These are phyloP conservation scores for Xylariaceae sp. DNA, from an alignment of 2,329 filamentous ascomycete genomes.

Conservation along the genomic window DNA sequence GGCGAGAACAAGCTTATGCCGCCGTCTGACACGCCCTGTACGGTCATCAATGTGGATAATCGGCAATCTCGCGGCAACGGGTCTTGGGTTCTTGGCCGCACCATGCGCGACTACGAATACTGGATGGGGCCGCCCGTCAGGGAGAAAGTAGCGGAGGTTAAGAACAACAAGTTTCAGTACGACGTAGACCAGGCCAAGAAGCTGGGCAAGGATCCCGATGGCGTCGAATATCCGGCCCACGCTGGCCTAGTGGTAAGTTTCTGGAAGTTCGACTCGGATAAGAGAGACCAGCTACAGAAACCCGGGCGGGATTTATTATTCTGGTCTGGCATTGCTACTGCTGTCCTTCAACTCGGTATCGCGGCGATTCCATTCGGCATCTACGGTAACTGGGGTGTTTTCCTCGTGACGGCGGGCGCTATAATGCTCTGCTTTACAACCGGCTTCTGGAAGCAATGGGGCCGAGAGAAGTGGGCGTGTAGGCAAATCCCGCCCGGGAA, in stretches of 20 bases:
- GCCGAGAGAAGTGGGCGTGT: conserved; percentile 28
- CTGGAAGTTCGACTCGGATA: conserved; percentile 2
- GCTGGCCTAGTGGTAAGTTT: not conserved
- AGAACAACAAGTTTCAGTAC: not conserved
- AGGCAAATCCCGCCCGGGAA: not conserved
- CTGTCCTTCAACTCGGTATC: conserved; percentile 20
- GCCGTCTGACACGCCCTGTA: conserved; percentile 4
- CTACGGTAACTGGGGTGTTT: conserved; percentile 25
- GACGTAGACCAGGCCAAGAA: not conserved
- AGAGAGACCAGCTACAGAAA: not conserved
- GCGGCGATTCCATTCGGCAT: conserved; percentile 22
- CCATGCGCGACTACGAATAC: conserved; percentile 20
- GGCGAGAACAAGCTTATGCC: conserved; percentile 25
- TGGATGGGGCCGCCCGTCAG: conserved; percentile 19
- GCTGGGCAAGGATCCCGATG: not conserved
- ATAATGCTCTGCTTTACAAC: conserved; percentile 14
- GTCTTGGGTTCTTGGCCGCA: conserved; percentile 24
- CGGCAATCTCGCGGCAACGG: conserved; percentile 20
- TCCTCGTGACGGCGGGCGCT: conserved; percentile 19
- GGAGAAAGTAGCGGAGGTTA: not conserved
- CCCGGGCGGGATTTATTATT: conserved; percentile 9
- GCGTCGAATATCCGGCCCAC: not conserved
- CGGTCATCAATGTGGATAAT: conserved; percentile 22
- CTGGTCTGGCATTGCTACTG: conserved; percentile 11
- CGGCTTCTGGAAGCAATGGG: conserved; percentile 31